These are phyloP conservation scores for Suillus americanus DNA, from an alignment of 768 basidiomycete genomes.

Conservation along the genomic window DNA sequence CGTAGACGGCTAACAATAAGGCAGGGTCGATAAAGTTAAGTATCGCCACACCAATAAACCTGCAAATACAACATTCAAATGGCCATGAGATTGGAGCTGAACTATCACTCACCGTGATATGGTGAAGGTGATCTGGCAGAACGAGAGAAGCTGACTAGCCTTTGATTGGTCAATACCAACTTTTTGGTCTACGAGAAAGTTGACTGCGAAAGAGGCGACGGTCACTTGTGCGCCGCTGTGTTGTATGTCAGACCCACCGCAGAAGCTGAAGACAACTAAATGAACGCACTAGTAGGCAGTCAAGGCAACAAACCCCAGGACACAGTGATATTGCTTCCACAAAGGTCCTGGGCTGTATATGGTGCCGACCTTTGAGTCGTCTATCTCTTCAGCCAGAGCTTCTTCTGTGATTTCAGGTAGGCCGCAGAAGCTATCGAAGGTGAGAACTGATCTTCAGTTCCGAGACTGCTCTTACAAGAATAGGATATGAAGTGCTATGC, in stretches of 20 bases:
- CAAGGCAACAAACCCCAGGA: too few relatives aligned
- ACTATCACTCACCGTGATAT: background rate
- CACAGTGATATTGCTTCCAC: too few relatives aligned
- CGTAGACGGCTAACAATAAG: too few relatives aligned
- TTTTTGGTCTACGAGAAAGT: constrained; percentile 63
- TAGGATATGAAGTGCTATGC: constrained; percentile 57
- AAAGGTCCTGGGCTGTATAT: too few relatives aligned
- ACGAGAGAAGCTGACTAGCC: constrained; percentile 64
- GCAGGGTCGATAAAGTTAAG: constrained; percentile 3
- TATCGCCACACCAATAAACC: constrained; percentile 60
- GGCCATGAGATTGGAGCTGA: background rate
- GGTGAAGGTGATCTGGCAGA: too few relatives aligned
- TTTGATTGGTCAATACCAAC: constrained; percentile 47
- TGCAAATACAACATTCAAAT: constrained; percentile 20
- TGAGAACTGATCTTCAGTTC: constrained; percentile 3
- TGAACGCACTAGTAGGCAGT: constrained; percentile 34
- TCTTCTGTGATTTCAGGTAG: constrained; percentile 37
- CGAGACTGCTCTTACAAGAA: constrained; percentile 50
- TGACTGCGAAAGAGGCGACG: constrained; percentile 49
- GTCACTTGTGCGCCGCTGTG: constrained; percentile 60
- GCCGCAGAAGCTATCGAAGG: constrained; percentile 48
- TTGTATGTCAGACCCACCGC: constrained; percentile 1
- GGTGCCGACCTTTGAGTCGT: too few relatives aligned
- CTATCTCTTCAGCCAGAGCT: too few relatives aligned
- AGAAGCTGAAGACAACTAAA: background rate